Evolutionary conservation across 1,139 yeast species (phyloP).

Genomic region (Taphrina flavorubra): DNA sequence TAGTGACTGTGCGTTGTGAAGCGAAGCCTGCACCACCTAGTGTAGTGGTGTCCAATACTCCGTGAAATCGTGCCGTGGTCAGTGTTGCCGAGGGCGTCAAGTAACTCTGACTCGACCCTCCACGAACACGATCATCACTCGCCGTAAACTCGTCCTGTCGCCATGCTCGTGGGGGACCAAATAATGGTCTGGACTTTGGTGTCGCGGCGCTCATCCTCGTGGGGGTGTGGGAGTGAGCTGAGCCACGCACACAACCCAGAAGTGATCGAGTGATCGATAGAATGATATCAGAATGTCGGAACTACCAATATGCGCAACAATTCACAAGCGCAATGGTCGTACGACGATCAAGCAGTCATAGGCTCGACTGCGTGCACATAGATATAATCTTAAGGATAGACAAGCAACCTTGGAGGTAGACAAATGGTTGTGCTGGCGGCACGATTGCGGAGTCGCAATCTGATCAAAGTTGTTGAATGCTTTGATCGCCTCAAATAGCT

Average conservation of each 20-base stretch:
- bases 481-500: neutral
- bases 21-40: slow-evolving; percentile 44
- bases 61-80: slow-evolving; percentile 37
- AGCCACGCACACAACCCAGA: slow-evolving; percentile 1
- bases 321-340: too few species aligned
- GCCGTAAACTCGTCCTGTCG: slow-evolving; percentile 36
- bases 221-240: slow-evolving; percentile 10
- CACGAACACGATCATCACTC: slow-evolving; percentile 41
- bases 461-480: neutral
- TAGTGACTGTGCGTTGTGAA: slow-evolving; percentile 32
- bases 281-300: neutral
- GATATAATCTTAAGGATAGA: too few species aligned
- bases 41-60: slow-evolving; percentile 39
- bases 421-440: neutral
- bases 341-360: too few species aligned
- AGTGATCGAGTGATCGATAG: neutral
- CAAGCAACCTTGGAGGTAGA: too few species aligned
- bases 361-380: too few species aligned
- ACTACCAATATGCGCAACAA: too few species aligned
- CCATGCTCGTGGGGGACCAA: slow-evolving; percentile 41
- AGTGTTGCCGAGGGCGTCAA: slow-evolving; percentile 19
- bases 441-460: slow-evolving; percentile 10
- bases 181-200: slow-evolving; percentile 21
- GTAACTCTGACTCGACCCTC: slow-evolving; percentile 34
- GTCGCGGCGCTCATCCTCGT: neutral